phyloP scores from a whole-genome alignment of 805 yeast genomes.

The Nakazawaea populi region DNA sequence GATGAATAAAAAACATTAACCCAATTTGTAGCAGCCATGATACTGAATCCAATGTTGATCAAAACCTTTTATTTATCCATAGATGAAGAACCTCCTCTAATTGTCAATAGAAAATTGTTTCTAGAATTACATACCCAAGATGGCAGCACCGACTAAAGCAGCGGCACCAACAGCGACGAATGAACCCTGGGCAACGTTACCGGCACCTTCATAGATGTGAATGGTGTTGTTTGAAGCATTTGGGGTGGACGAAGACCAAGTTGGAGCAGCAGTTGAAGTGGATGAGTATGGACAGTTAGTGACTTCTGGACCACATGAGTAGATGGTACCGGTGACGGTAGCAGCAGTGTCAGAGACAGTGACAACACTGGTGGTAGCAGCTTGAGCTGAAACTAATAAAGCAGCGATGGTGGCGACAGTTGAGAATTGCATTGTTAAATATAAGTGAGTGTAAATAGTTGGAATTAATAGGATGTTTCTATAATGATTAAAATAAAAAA shows the following conservation, averaged over 20 bases:
- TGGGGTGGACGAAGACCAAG: slow-evolving; percentile 2
- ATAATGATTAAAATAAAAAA: slow-evolving; percentile 5
- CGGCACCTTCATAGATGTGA: slow-evolving; percentile 30
- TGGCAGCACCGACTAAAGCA: slow-evolving; percentile 26
- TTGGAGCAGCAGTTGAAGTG: slow-evolving; percentile 17
- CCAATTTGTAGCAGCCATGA: not conserved
- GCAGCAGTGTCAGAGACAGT: slow-evolving; percentile 26
- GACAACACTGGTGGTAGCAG: slow-evolving; percentile 27
- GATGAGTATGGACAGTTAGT: slow-evolving; percentile 40
- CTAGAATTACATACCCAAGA: slow-evolving; percentile 25
- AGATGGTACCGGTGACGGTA: slow-evolving; percentile 40
- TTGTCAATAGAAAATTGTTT: not conserved
- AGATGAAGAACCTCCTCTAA: not conserved
- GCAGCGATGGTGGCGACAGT: slow-evolving; percentile 33
- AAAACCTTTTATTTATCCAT: not conserved
- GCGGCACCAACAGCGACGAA: slow-evolving; percentile 29
- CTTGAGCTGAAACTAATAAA: slow-evolving; percentile 30
- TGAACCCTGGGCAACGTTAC: slow-evolving; percentile 21
- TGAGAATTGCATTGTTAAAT: slow-evolving; percentile 40
- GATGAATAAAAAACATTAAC: not conserved
- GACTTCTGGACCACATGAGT: slow-evolving; percentile 37
- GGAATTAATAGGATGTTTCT: slow-evolving; percentile 4
- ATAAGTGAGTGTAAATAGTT: slow-evolving; percentile 20
- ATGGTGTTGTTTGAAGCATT: slow-evolving; percentile 18
- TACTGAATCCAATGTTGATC: not conserved